Base-by-base conservation (phyloP, 1,284 basidiomycete species). In the Rhizoctonia solani region DNA sequence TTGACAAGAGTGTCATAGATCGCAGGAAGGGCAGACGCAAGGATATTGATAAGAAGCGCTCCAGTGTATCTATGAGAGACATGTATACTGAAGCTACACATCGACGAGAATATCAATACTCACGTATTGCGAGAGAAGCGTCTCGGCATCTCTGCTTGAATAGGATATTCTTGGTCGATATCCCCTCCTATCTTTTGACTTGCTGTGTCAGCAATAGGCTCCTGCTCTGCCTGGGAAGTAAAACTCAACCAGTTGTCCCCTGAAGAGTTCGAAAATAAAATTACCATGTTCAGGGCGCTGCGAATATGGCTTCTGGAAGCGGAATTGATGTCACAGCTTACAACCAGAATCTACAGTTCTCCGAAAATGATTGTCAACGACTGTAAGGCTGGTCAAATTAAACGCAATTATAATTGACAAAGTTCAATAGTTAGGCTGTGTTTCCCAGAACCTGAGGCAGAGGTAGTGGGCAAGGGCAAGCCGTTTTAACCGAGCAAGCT, bases 1-100 rank as follows among this genome's bases (percentile, higher is more conserved):
- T 73, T 73, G 54, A 55, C 54, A 21, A 73, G 71, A n/a, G 72
- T 73, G 29, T 46, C 61, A 46, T 73, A 73, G 53, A 73, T 53
- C 3, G 72, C 72, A 14, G 72, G 72, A 29, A 73, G 67, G 8
- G 65, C 29, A 44, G 73, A 73, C 14, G 71, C 54, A 3, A 53
- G 21, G n/a, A 70, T 37, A 54, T 72, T 72, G 61, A 73, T 54
- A 6, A 71, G 52, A 14, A 73, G 68, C 3, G 72, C 69, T 3
- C 72, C 72, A 9, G 50, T 55, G 63, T 71, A 71, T 32, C 70
- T 71, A 47, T 19, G 11, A 47, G 11, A 23, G 21, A 21, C 44
- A 47, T 47, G 11, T 9, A 19, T 47, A 6, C 21, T 8, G 44
- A 13, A 6, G 8, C 13, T 6, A 29, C 19, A 44, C 21, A 25